A percentile compares a stretch with the other conserved stretches of the same genome.
Conservation (phyloP, 2,329 filamentous ascomycete species). For the Aspergillus pseudotamarii region DNA sequence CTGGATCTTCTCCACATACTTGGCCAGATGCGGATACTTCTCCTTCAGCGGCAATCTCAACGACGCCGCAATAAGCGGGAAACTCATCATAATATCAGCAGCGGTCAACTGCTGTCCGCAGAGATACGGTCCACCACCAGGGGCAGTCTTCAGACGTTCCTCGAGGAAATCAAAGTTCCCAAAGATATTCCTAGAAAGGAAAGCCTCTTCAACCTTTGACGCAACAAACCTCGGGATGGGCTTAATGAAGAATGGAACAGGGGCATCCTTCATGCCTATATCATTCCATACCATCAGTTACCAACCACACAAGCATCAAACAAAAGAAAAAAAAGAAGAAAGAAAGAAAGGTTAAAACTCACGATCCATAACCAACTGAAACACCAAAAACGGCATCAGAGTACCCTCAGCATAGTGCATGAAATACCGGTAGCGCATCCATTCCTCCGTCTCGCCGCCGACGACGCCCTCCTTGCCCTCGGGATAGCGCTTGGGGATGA, state of each 20-base stretch:
- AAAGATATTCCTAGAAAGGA: slow-evolving; percentile 44
- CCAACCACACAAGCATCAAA: neutral
- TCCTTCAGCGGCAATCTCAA: slow-evolving; percentile 36
- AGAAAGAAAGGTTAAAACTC: slow-evolving; percentile 31
- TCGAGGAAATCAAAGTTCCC: slow-evolving; percentile 50
- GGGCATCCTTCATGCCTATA: slow-evolving; percentile 51
- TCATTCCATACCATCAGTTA: slow-evolving; percentile 8
- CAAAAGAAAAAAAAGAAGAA: neutral
- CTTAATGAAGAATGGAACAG: slow-evolving; percentile 70
- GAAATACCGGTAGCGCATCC: slow-evolving; percentile 66
- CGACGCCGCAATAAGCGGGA: slow-evolving; percentile 46
- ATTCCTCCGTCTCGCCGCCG: slow-evolving; percentile 62
- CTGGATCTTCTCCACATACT: slow-evolving; percentile 41
- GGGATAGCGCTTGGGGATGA: slow-evolving; percentile 56
- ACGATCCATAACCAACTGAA: slow-evolving; percentile 64
- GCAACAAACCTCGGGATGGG: slow-evolving; percentile 63
- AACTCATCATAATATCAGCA: slow-evolving; percentile 53
- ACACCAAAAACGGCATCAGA: slow-evolving; percentile 71
- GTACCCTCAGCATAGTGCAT: slow-evolving; percentile 87
- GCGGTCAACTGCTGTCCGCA: slow-evolving; percentile 49
- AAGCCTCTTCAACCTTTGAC: slow-evolving; percentile 43
- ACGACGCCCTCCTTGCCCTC: slow-evolving; percentile 57
- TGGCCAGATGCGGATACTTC: slow-evolving; percentile 41
- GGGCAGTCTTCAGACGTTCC: slow-evolving; percentile 46
- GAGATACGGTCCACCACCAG: slow-evolving; percentile 41